Evolutionary conservation across 257 asterid genomes (phyloP), one percentile per base, ranked within the genome.

Genomic region (Nicotiana paniculata): DNA sequence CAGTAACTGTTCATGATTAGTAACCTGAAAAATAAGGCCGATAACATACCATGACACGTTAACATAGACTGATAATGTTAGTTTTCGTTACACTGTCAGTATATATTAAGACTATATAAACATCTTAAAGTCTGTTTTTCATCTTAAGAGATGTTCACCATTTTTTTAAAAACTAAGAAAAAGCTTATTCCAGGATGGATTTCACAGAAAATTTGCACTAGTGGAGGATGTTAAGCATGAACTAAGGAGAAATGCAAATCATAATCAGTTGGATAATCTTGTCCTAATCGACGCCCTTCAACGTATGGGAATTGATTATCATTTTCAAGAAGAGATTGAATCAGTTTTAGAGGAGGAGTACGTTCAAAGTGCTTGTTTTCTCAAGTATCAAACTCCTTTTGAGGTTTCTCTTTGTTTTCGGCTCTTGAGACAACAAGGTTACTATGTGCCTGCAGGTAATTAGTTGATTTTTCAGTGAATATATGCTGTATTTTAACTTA

Each of bases 371-470:
- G 62, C 53, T 79, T 30, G 53, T 39, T 62, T 61, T 62, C 17
- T 62, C 59, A 82, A 83, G 21, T 67, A 53, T 65, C 55, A 69
- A 55, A 65, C 75, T 11, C 86, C 83, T 21, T 58, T 51, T 51
- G 53, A 82, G 13, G 85, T 83, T 86, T 89, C 90, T 6, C 90
- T 90, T 18, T 85, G 72, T 77, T 90, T 90, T 72, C 81, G 91
- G 59, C 87, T 89, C 18, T 39, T 85, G 74, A 82, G 93, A 83
- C 92, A 89, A 85, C 76, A 88, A 28, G 92, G 91, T 35, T 68
- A 85, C 77, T 26, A 37, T 17, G 87, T 89, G 6, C 72, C 85
- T 17, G 48, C 91, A 85, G 91, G 90, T 28, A 28, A 28, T 88
- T 39, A 65, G 30, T 33, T 58, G 18, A 3, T 35, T 33, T 15